Percentiles rank a stretch among this genome's conserved stretches.
Conservation (phyloP, 371 early-diverging fungal species). For the Rhizomucor pusillus region DNA sequence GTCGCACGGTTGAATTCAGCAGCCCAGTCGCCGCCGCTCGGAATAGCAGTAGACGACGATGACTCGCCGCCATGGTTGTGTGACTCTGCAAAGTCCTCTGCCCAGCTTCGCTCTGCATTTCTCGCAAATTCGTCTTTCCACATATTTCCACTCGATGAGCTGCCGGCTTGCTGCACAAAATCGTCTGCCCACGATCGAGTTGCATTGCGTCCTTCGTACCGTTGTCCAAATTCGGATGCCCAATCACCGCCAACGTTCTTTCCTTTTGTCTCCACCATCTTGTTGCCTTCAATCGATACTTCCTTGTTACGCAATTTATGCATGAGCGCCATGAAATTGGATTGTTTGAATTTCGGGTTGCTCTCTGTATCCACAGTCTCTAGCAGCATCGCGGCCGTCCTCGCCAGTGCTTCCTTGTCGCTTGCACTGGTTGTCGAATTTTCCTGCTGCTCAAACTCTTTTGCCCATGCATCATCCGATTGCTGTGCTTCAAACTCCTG, state of each 20-base stretch:
- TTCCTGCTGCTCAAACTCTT: conserved; percentile 47
- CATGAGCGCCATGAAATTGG: conserved; percentile 90
- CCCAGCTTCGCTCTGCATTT: conserved; percentile 61
- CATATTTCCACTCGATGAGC: conserved; percentile 47
- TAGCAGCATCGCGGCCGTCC: conserved; percentile 81
- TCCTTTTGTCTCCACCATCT: conserved; percentile 55
- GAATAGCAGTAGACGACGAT: not conserved
- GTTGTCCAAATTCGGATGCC: conserved; percentile 45
- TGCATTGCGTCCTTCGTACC: conserved; percentile 22
- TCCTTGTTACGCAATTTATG: conserved; percentile 84
- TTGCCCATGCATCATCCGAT: conserved; percentile 41
- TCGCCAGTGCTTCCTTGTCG: conserved; percentile 69
- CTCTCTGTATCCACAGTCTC: conserved; percentile 70
- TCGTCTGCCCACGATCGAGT: conserved; percentile 46
- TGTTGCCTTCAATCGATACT: conserved; percentile 81
- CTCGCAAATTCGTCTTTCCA: conserved; percentile 54
- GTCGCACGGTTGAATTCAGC: conserved; percentile 50
- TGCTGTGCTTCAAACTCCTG: conserved; percentile 48
- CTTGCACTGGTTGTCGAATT: conserved; percentile 6
- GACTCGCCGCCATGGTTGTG: conserved; percentile 2
- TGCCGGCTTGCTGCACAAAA: conserved; percentile 37
- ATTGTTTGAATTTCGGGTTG: conserved; percentile 91
- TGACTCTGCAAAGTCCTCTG: conserved; percentile 48
- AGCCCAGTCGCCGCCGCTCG: conserved; percentile 45
- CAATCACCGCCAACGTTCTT: conserved; percentile 18